Evolutionary conservation across 768 basidiomycete genomes (phyloP).

Genomic region (Amanita phalloides): DNA sequence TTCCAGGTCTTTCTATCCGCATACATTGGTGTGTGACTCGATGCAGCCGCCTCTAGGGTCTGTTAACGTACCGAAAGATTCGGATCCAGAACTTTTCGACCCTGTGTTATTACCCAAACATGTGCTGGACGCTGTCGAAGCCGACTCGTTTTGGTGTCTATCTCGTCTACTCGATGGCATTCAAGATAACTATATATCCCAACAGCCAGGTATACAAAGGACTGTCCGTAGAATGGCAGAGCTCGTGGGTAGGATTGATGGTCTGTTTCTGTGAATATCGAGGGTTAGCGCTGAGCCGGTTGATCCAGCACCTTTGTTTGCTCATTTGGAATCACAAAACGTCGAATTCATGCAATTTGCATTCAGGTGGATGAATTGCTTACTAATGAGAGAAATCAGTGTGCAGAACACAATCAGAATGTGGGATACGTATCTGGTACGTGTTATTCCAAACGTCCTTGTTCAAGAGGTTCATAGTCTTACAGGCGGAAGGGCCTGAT

Average conservation of each 20-base stretch:
- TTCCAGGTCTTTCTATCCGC: slow-evolving; percentile 94
- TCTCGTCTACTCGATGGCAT: slow-evolving; percentile 93
- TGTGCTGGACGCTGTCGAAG: slow-evolving; percentile 81
- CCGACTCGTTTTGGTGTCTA: slow-evolving; percentile 98
- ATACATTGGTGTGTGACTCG: slow-evolving; percentile 65
- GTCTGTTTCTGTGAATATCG: slow-evolving; percentile 22
- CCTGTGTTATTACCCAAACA: slow-evolving; percentile 58
- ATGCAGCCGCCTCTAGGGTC: not conserved
- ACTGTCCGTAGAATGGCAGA: slow-evolving; percentile 92
- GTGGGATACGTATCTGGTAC: slow-evolving; percentile 99
- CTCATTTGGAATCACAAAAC: slow-evolving; percentile 80
- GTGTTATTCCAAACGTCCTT: slow-evolving; percentile 16
- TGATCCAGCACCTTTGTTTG: slow-evolving; percentile 63
- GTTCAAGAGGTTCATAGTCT: not conserved
- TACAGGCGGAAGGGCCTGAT: slow-evolving; percentile 89
- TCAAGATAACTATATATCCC: slow-evolving; percentile 96
- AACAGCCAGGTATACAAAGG: slow-evolving; percentile 93
- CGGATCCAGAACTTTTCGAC: slow-evolving; percentile 86
- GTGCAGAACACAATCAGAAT: slow-evolving; percentile 95
- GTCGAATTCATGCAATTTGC: slow-evolving; percentile 99
- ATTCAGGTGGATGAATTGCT: slow-evolving; percentile 99
- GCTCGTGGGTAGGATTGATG: slow-evolving; percentile 83
- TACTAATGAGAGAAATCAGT: slow-evolving; percentile 96
- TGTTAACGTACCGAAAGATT: slow-evolving; percentile 39
- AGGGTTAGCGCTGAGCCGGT: slow-evolving; percentile 2